Evolutionary conservation across 331 rosid species (phyloP).

Genomic region (Stylosanthes scabra): DNA sequence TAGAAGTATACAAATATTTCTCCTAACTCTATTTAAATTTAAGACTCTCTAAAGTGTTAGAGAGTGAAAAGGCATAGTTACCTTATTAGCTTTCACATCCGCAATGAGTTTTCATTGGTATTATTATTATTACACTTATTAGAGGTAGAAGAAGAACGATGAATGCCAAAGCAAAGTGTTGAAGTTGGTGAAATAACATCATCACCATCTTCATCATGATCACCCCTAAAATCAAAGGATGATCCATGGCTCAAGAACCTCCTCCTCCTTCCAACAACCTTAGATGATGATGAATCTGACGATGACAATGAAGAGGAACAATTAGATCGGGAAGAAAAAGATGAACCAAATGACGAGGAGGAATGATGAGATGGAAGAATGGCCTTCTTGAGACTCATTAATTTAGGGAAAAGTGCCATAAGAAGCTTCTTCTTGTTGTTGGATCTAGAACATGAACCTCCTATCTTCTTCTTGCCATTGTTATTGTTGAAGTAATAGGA

Average conservation of each 20-base stretch:
- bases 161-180: slow-evolving; percentile 62
- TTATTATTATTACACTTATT: background rate
- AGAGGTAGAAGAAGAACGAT: slow-evolving; percentile 36
- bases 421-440: slow-evolving; percentile 52
- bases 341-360: slow-evolving; percentile 5
- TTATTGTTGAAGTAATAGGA: slow-evolving; percentile 45
- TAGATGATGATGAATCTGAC: slow-evolving; percentile 46
- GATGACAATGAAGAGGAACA: slow-evolving; percentile 30
- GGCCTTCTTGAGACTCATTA: slow-evolving; percentile 45
- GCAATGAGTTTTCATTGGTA: slow-evolving; percentile 22
- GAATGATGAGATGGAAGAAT: background rate
- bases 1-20: too few relatives aligned
- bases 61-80: background rate
- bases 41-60: background rate
- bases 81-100: slow-evolving; percentile 6
- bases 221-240: slow-evolving; percentile 56
- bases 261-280: slow-evolving; percentile 38
- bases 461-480: slow-evolving; percentile 43
- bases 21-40: background rate
- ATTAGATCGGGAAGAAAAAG: slow-evolving; percentile 16
- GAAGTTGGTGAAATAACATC: slow-evolving; percentile 55
- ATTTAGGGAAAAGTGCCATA: slow-evolving; percentile 51
- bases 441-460: slow-evolving; percentile 51
- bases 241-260: slow-evolving; percentile 51
- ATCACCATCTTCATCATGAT: slow-evolving; percentile 35